A percentile compares a stretch with the other conserved stretches of the same genome.
Conservation (phyloP, 768 basidiomycete genomes). For the Leccinum subtestaceum region DNA sequence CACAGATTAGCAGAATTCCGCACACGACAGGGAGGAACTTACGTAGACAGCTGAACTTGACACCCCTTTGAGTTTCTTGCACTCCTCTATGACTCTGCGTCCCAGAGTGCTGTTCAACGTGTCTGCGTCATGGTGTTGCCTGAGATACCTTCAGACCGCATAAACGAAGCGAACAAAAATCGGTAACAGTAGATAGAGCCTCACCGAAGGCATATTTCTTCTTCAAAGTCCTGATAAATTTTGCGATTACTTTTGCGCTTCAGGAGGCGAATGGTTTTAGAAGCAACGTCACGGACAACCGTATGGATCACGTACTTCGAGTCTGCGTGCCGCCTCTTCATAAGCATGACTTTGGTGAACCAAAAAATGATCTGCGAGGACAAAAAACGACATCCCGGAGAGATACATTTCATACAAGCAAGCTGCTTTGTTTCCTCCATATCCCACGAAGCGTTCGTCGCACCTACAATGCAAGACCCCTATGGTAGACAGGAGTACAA, state of each 20-base stretch:
- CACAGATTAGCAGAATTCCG: not conserved
- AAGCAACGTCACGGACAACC: not conserved
- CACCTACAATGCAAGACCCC: slow-evolving; percentile 53
- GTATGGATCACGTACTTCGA: slow-evolving; percentile 49
- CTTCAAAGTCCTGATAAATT: slow-evolving; percentile 73
- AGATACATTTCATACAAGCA: slow-evolving; percentile 91
- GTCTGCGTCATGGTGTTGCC: slow-evolving; percentile 51
- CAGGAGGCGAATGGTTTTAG: not conserved
- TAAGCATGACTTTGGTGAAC: slow-evolving; percentile 85
- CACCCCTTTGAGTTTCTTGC: slow-evolving; percentile 57
- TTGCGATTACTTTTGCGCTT: slow-evolving; percentile 76
- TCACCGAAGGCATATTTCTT: slow-evolving; percentile 70
- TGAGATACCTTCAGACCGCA: slow-evolving; percentile 51
- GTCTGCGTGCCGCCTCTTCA: slow-evolving; percentile 68
- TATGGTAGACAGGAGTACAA: not conserved
- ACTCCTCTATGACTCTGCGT: slow-evolving; percentile 57
- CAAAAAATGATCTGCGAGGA: slow-evolving; percentile 83
- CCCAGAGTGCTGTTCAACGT: slow-evolving; percentile 49
- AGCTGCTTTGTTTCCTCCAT: slow-evolving; percentile 91
- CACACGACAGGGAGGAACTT: not conserved
- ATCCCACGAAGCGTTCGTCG: slow-evolving; percentile 87
- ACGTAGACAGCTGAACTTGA: slow-evolving; percentile 33
- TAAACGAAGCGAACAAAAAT: not conserved
- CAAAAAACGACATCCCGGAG: slow-evolving; percentile 79
- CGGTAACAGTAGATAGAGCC: not conserved